phyloP scores from a whole-genome alignment of 768 basidiomycete species.

The Termitomyces sp. region DNA sequence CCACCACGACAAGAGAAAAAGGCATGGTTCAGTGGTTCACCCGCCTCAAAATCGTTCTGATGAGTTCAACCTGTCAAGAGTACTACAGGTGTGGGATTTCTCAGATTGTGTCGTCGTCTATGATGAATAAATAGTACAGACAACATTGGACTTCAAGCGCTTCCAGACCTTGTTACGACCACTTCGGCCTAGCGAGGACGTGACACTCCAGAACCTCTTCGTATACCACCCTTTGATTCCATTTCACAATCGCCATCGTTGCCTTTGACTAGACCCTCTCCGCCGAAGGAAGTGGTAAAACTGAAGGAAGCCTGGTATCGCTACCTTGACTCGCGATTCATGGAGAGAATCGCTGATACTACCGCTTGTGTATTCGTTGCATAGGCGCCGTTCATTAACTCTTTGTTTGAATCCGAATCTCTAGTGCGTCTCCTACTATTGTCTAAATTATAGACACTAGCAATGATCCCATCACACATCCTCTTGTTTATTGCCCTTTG shows the following conservation, averaged over 20 bases:
- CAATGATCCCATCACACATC: constrained; percentile 13
- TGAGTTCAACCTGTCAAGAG: constrained; percentile 7
- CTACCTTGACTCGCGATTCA: constrained; percentile 10
- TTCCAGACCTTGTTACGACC: neutral
- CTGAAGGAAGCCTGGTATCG: constrained; percentile 9
- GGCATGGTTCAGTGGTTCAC: neutral
- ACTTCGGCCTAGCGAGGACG: neutral
- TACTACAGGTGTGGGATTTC: constrained; percentile 4
- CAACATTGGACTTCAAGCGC: neutral
- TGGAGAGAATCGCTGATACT: constrained; percentile 10
- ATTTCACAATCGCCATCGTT: neutral
- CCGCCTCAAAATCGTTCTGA: neutral
- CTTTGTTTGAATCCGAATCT: neutral
- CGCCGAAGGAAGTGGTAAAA: constrained; percentile 1
- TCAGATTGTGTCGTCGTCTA: neutral
- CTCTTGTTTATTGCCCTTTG: constrained; percentile 12
- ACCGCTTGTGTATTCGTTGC: constrained; percentile 15
- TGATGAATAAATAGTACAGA: neutral
- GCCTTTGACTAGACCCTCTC: constrained; percentile 1
- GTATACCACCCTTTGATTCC: constrained; percentile 4
- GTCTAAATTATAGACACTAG: constrained; percentile 13
- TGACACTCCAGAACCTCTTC: constrained; percentile 1
- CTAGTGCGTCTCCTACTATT: constrained; percentile 12
- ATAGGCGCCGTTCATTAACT: neutral
- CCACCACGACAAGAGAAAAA: neutral